phyloP scores from a whole-genome alignment of 2,329 filamentous ascomycete species.

The Neofusicoccum laricinum region DNA sequence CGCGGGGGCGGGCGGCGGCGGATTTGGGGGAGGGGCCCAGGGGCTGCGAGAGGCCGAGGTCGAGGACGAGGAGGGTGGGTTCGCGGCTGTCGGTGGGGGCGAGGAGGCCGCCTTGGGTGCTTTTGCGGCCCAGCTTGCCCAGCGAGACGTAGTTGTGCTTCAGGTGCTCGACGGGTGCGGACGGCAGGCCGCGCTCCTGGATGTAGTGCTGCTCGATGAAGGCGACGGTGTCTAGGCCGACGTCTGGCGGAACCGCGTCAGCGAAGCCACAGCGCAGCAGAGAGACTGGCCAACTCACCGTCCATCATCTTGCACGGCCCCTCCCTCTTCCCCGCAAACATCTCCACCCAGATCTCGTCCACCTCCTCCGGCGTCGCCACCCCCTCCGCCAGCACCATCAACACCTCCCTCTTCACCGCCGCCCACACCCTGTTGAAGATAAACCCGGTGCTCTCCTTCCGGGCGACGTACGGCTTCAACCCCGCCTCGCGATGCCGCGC shows the following conservation, averaged over 20 bases:
- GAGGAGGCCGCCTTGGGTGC: constrained; percentile 36
- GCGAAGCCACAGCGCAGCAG: neutral
- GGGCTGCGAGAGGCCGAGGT: constrained; percentile 2
- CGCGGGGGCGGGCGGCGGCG: neutral
- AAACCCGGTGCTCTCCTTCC: constrained; percentile 52
- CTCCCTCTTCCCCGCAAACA: constrained; percentile 24
- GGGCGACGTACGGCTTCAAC: constrained; percentile 42
- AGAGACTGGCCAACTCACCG: constrained; percentile 4
- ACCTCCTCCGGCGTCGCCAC: constrained; percentile 50
- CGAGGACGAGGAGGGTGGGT: neutral
- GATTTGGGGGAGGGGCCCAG: neutral
- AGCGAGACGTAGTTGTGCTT: constrained; percentile 44
- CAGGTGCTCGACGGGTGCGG: constrained; percentile 44
- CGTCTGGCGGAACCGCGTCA: constrained; percentile 19
- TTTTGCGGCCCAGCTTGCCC: constrained; percentile 48
- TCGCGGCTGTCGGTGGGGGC: neutral
- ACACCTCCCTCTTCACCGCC: constrained; percentile 52
- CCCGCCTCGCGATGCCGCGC: constrained; percentile 41
- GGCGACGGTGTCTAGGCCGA: constrained; percentile 54
- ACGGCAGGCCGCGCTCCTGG: constrained; percentile 44
- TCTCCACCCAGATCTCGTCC: constrained; percentile 47
- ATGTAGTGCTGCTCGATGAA: constrained; percentile 56
- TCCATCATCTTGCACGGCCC: constrained; percentile 48
- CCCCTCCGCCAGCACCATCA: constrained; percentile 51
- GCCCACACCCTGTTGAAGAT: constrained; percentile 59